Evolutionary conservation across 495 filamentous ascomycete species (phyloP), one percentile per base, ranked within the genome.

Genomic region (Podospora comata): DNA sequence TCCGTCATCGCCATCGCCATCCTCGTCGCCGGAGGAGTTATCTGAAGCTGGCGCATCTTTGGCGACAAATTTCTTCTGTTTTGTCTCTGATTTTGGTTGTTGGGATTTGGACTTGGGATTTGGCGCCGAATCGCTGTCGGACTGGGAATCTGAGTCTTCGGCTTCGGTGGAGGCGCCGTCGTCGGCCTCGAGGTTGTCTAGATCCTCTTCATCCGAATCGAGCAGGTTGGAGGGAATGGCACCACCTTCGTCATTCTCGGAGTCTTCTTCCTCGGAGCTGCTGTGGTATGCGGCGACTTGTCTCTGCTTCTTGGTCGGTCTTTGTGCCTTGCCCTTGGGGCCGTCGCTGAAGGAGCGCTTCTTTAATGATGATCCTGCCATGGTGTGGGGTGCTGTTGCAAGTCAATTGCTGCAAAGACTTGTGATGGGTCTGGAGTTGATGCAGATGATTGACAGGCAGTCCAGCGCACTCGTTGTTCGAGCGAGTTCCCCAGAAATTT

Each of bases 221-320:
- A 87, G 85, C 5, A 92, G 84, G 74, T 88, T 85, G 63, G 90
- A 86, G 23, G 89, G 84, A 56, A 85, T 75, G 76, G 91, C 88
- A 58, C 83, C 82, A 67, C 85, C 81, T 16, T 83, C 81, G 48
- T 79, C 79, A 67, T 72, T 67, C 23, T 60, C 67, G 15, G 68
- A 65, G 44, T 84, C 83, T 32, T 87, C 75, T 30, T 72, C 72
- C 20, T 79, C 79, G 66, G 89, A 91, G 73, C 86, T 87, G 83
- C 90, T 92, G 85, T 93, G 86, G 79, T 95, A 94, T 58, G 85
- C 79, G 58, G 75, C 79, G 71, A 90, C 85, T 79, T 90, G 88
- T 73, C 87, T 88, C 74, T 92, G 86, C 77, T 91, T 92, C 79
- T 90, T 91, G 53, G 80, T 79, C 3, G 89, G 88, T 23, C 84